Evolutionary conservation across 2,329 filamentous ascomycete genomes (phyloP).

Genomic region (Stachybotrys chlorohalonatus): DNA sequence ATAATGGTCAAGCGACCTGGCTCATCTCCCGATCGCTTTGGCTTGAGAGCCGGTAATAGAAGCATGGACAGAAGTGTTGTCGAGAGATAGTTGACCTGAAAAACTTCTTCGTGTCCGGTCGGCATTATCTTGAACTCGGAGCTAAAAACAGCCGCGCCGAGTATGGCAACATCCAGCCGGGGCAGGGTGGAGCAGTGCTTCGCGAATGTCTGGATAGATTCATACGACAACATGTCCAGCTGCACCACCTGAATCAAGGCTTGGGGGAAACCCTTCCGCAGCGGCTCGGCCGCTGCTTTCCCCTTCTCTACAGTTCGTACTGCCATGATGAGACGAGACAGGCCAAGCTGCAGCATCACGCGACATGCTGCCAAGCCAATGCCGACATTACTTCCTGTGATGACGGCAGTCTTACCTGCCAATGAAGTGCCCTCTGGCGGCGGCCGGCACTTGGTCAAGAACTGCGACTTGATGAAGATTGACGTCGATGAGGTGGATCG

Average conservation of each 20-base stretch:
- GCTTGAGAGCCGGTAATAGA: not conserved
- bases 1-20: not conserved
- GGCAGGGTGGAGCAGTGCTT: not conserved
- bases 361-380: constrained; percentile 33
- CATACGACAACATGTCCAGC: not conserved
- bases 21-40: not conserved
- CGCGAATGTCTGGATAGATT: not conserved
- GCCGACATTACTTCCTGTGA: constrained; percentile 37
- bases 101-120: not conserved
- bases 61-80: not conserved
- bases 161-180: not conserved
- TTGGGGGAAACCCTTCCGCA: not conserved
- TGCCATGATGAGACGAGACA: constrained; percentile 33
- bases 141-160: not conserved
- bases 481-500: not conserved
- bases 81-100: not conserved
- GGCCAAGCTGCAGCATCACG: constrained; percentile 25
- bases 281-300: not conserved
- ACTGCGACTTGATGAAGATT: not conserved
- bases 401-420: not conserved
- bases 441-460: not conserved
- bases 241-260: not conserved
- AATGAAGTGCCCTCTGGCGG: not conserved
- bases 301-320: constrained; percentile 22
- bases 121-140: not conserved